Conservation (phyloP, 371 early-diverging fungal genomes). For the Apophysomyces variabilis region DNA sequence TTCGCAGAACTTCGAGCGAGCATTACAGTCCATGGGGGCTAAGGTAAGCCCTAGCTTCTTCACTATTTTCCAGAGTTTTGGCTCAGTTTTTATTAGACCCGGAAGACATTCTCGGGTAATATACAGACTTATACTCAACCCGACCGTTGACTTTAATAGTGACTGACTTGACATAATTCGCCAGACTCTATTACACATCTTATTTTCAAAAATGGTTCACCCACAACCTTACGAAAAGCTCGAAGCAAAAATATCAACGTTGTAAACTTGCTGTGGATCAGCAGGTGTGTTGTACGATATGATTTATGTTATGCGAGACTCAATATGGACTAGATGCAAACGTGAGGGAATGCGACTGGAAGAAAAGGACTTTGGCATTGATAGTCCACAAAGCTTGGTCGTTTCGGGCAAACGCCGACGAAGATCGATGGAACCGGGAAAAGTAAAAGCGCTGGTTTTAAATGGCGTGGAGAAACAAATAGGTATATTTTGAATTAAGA, state of each 20-base stretch:
- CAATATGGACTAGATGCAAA: slow-evolving; percentile 30
- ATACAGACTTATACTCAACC: neutral
- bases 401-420: slow-evolving; percentile 36
- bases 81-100: slow-evolving; percentile 23
- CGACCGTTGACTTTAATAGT: neutral
- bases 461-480: slow-evolving; percentile 15
- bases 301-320: no score
- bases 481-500: slow-evolving; percentile 11
- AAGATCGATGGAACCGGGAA: slow-evolving; percentile 54
- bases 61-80: neutral
- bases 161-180: neutral
- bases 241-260: slow-evolving; percentile 33
- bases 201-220: slow-evolving; percentile 53
- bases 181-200: slow-evolving; percentile 52
- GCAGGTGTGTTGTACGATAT: slow-evolving; percentile 17
- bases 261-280: slow-evolving; percentile 48
- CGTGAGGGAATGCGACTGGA: slow-evolving; percentile 35
- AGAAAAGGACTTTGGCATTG: slow-evolving; percentile 43
- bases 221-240: slow-evolving; percentile 45
- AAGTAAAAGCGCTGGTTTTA: slow-evolving; percentile 36
- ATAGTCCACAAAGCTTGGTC: slow-evolving; percentile 34
- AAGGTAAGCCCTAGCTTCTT: slow-evolving; percentile 27
- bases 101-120: slow-evolving; percentile 34
- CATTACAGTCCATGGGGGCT: slow-evolving; percentile 52
- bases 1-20: slow-evolving; percentile 46